Conservation (phyloP, 257 asterid species). For the Plantago ovata region DNA sequence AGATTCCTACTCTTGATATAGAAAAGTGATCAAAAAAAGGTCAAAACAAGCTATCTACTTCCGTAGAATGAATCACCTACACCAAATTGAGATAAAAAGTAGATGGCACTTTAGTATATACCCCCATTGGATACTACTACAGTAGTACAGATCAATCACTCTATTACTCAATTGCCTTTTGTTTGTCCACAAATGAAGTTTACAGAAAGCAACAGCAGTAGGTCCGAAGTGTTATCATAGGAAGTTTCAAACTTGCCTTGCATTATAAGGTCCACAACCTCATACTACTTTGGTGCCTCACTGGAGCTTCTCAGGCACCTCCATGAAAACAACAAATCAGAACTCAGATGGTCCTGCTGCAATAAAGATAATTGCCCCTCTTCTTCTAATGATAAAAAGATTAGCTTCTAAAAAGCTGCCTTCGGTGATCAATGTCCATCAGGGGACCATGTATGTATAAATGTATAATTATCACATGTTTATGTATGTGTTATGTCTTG, state of each 20-base stretch:
- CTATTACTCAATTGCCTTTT: background rate
- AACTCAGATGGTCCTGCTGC: background rate
- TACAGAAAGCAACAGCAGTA: background rate
- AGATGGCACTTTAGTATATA: too few relatives aligned
- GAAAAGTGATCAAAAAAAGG: too few relatives aligned
- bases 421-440: constrained; percentile 16
- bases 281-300: constrained; percentile 9
- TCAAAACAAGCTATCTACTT: too few relatives aligned
- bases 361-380: constrained; percentile 8
- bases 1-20: too few relatives aligned
- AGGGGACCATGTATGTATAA: too few relatives aligned
- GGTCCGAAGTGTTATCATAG: background rate
- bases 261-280: too few relatives aligned
- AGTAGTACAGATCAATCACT: too few relatives aligned
- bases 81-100: too few relatives aligned
- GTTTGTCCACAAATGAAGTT: constrained; percentile 6
- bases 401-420: background rate
- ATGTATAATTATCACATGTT: too few relatives aligned
- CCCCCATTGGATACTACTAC: too few relatives aligned
- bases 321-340: constrained; percentile 27
- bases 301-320: constrained; percentile 6
- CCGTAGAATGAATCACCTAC: too few relatives aligned
- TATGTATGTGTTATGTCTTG: too few relatives aligned
- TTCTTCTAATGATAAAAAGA: background rate
- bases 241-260: constrained; percentile 12